Conservation (phyloP, 345 rosid species). For the Rubroshorea leprosula region DNA sequence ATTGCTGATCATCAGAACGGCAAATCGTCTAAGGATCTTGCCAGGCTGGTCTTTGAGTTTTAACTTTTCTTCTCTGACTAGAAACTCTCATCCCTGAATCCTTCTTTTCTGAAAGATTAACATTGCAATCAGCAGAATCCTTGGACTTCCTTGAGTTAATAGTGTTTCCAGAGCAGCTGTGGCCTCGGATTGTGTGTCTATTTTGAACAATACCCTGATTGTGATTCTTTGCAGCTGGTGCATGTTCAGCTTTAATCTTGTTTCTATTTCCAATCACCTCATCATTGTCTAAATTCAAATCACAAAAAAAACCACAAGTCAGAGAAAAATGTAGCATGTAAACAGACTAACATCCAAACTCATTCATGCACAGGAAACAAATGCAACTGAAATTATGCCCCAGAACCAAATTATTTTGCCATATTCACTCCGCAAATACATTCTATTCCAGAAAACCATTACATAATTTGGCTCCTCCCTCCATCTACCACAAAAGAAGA, state of each 20-base stretch:
- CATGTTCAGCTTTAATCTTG: slow-evolving; percentile 21
- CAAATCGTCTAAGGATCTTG: slow-evolving; percentile 13
- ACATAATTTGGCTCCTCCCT: too few relatives aligned
- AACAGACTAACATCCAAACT: too few relatives aligned
- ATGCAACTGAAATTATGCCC: too few relatives aligned
- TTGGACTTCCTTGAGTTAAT: slow-evolving; percentile 12
- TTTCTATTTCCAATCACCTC: slow-evolving; percentile 41
- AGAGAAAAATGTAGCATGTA: not conserved
- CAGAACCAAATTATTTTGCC: too few relatives aligned
- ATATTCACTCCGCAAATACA: too few relatives aligned
- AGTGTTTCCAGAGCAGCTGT: slow-evolving; percentile 13
- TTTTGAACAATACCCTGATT: slow-evolving; percentile 23
- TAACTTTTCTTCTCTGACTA: slow-evolving; percentile 18
- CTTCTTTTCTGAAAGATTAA: slow-evolving; percentile 21
- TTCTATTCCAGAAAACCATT: too few relatives aligned
- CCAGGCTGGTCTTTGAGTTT: slow-evolving; percentile 18
- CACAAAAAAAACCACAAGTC: not conserved
- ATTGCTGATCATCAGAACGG: not conserved
- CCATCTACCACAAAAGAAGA: too few relatives aligned
- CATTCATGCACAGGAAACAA: too few relatives aligned
- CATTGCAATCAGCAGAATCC: slow-evolving; percentile 15
- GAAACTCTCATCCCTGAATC: slow-evolving; percentile 17
- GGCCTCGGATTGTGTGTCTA: slow-evolving; percentile 19
- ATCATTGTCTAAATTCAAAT: slow-evolving; percentile 41
- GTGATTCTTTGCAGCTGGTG: slow-evolving; percentile 26